Percentiles rank a stretch among this genome's conserved stretches.
These are phyloP conservation scores for Nitzschia putrida DNA, from an alignment of 108 stramenopile genomes.

Conservation along the genomic window DNA sequence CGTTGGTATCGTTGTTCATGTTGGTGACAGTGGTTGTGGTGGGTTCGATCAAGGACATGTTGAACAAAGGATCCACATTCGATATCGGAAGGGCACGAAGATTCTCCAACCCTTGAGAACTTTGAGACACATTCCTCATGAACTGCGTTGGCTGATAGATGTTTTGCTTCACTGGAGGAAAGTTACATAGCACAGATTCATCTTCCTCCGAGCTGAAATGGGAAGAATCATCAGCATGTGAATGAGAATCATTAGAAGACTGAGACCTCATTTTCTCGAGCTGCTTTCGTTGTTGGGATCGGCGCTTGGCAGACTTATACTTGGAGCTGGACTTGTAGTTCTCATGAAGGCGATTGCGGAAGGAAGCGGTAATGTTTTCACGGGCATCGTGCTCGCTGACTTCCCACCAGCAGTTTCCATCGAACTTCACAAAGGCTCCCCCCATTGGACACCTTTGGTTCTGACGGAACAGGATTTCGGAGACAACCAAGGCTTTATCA, in stretches of 20 bases:
- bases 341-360: conserved; percentile 22
- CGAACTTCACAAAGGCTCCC: conserved; percentile 33
- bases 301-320: conserved; percentile 28
- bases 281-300: conserved; percentile 2
- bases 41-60: neutral
- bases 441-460: conserved; percentile 17
- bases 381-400: conserved; percentile 22
- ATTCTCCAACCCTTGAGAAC: neutral
- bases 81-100: neutral
- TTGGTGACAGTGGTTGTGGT: neutral
- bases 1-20: neutral
- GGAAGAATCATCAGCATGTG: no score
- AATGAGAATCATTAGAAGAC: no score
- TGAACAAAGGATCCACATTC: neutral
- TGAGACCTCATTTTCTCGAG: no score
- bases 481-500: conserved; percentile 11
- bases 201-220: no score
- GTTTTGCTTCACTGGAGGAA: no score
- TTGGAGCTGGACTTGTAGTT: conserved; percentile 33
- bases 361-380: conserved; percentile 19
- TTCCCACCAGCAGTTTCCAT: conserved; percentile 30
- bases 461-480: neutral
- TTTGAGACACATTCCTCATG: no score
- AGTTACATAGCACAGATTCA: no score
- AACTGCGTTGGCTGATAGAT: no score